Evolutionary conservation across 495 filamentous ascomycete genomes (phyloP), one percentile per base, ranked within the genome.

Genomic region (Penicillium waksmanii): DNA sequence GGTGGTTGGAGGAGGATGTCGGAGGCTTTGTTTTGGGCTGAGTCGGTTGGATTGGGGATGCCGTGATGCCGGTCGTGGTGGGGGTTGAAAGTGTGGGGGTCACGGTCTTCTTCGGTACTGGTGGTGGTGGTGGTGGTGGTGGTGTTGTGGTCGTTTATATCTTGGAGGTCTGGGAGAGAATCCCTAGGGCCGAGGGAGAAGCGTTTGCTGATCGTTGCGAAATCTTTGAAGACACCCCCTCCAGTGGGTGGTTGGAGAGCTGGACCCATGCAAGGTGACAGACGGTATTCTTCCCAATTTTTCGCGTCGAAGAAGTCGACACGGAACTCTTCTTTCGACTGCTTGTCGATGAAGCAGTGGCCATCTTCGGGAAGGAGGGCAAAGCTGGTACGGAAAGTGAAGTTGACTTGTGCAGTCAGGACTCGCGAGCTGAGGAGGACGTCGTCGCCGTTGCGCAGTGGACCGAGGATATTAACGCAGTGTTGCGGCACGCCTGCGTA

Each of bases 351-450:
- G 67, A 97, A 98, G 73, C 93, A 96, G 67, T 85, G 84, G 0
- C 93, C 93, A 64, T 93, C 87, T 58, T 97, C 89, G 3, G 95
- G 94, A 1, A 98, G 82, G 19, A 97, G 87, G 19, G 88, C 84
- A 64, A 88, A 98, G 55, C 84, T 90, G 3, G 91, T 97, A 7
- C 94, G 88, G 42, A 98, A 84, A 2, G 90, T 92, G 73, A 98
- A 97, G 72, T 94, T 96, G 51, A 96, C 93, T 72, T 97, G 92
- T 0, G 95, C 93, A 1, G 93, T 97, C 2, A 98, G 80, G 2
- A 97, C 90, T 56, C 91, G 90, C 19, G 92, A 92, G 67, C 92
- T 96, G 35, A 98, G 76, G 3, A 97, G 80, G 2, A 97, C 95
- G 25, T 92, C 88, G 67, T 97, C 94, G 12, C 93, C 93, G 66